Base-by-base conservation (phyloP, 257 asterid species). In the Ballota nigra region DNA sequence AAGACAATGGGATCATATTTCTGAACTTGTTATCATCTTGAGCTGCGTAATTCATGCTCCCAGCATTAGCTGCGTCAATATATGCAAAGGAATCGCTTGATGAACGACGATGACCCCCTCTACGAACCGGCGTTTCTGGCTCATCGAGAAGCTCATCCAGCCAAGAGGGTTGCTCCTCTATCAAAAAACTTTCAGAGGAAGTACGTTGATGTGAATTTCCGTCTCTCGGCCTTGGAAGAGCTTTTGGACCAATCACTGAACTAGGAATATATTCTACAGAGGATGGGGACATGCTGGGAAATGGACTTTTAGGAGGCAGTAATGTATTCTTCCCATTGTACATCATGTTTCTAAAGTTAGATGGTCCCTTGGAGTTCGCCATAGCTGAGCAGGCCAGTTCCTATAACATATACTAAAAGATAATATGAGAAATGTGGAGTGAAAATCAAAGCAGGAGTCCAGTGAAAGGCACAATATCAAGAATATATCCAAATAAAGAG, bases 221-320 rank as follows among this genome's bases (percentile, higher is more conserved):
- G 2, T 85, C 89, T 76, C 87, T 84, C 43, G 85, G 83, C 51
- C 74, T 82, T 43, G 83, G 83, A 38, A 66, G 79, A 78, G 84
- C 75, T 76, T 85, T 87, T 40, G 81, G 85, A 58, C 86, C 88
- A 72, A 80, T 63, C 41, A 77, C 75, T 74, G 90, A 77, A 77
- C 63, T 77, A 8, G 96, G 96, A 69, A 86, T 76, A 66, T 81
- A 92, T 51, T 91, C 98, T 33, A 78, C 62, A 69, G 78, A 89
- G 2, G 95, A 78, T 18, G 97, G 92, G 68, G 91, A 70, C 57
- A 85, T 70, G 77, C 89, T 81, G 28, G 96, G 97, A 76, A 86
- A 89, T 56, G 98, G 99, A 80, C 86, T 83, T 83, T 92, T 95
- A 64, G 99, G 99, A 53, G 99, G 99, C 71, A 95, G 88, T 58